Percentiles rank a stretch among this genome's conserved stretches.
These are phyloP conservation scores for Tolypocladium nubicola DNA, from an alignment of 2,329 filamentous ascomycete genomes.

Conservation along the genomic window DNA sequence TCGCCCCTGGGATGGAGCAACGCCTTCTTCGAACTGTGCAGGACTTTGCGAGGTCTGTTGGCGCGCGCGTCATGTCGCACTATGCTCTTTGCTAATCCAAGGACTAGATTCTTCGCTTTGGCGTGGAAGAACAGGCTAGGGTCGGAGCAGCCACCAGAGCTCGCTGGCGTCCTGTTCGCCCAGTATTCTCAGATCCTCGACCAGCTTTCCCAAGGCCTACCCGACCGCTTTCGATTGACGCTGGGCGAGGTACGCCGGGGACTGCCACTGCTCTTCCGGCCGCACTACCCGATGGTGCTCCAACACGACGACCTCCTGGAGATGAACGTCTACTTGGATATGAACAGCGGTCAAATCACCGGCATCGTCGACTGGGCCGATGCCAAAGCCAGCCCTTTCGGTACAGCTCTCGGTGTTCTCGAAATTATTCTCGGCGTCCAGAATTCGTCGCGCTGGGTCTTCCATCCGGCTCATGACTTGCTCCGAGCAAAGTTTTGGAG, in stretches of 20 bases:
- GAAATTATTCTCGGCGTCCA: conserved; percentile 10
- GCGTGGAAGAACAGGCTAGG: conserved; percentile 6
- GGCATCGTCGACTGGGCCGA: conserved; percentile 18
- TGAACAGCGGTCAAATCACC: conserved; percentile 12
- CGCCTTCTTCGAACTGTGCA: conserved; percentile 4
- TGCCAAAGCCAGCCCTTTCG: conserved; percentile 14
- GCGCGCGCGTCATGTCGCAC: neutral
- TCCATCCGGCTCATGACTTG: conserved; percentile 5
- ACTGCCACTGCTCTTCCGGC: conserved; percentile 9
- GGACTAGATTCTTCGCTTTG: conserved; percentile 10
- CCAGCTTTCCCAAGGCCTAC: conserved; percentile 5
- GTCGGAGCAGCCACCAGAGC: neutral
- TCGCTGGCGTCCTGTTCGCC: neutral
- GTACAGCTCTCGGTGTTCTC: conserved; percentile 13
- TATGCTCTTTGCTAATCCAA: neutral
- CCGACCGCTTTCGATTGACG: conserved; percentile 3
- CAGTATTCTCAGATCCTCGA: conserved; percentile 5
- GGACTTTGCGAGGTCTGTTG: conserved; percentile 6
- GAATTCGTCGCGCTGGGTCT: conserved; percentile 5
- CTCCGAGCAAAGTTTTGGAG: conserved; percentile 5
- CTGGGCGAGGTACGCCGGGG: conserved; percentile 4
- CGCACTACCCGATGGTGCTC: conserved; percentile 10
- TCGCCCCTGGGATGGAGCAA: conserved; percentile 1
- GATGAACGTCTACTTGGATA: conserved; percentile 18
- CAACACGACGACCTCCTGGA: conserved; percentile 16